phyloP scores from a whole-genome alignment of 768 basidiomycete genomes.

The Naganishia onofrii region DNA sequence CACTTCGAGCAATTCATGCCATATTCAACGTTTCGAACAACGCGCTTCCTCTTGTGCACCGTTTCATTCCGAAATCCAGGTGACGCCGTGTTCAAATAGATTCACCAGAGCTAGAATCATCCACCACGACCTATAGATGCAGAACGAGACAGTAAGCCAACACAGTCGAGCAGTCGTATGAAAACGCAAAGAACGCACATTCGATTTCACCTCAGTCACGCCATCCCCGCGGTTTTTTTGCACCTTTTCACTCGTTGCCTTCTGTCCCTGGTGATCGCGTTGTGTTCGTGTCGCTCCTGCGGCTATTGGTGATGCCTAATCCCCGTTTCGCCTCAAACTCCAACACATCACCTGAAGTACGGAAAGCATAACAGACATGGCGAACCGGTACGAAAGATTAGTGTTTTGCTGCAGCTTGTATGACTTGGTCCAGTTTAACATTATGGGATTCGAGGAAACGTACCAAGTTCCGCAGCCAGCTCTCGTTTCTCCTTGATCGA shows the following conservation, averaged over 20 bases:
- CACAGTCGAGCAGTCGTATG: too few species aligned
- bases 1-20: too few species aligned
- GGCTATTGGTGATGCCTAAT: conserved; percentile 14
- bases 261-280: background rate
- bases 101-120: background rate
- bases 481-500: conserved; percentile 71
- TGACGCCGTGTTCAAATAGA: background rate
- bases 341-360: conserved; percentile 39
- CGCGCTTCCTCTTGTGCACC: too few species aligned
- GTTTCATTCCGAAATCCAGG: too few species aligned
- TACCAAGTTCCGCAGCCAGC: conserved; percentile 73
- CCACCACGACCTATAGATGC: background rate
- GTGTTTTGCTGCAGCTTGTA: background rate
- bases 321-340: conserved; percentile 44
- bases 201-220: too few species aligned
- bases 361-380: background rate
- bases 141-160: too few species aligned
- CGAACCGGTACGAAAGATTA: background rate
- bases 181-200: too few species aligned
- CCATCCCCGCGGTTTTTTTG: too few species aligned
- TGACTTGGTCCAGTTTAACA: background rate
- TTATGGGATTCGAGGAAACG: background rate
- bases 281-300: background rate
- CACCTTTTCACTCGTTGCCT: background rate
- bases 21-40: too few species aligned